phyloP scores from a whole-genome alignment of 2,329 filamentous ascomycete genomes.

The Aspergillus unguis region DNA sequence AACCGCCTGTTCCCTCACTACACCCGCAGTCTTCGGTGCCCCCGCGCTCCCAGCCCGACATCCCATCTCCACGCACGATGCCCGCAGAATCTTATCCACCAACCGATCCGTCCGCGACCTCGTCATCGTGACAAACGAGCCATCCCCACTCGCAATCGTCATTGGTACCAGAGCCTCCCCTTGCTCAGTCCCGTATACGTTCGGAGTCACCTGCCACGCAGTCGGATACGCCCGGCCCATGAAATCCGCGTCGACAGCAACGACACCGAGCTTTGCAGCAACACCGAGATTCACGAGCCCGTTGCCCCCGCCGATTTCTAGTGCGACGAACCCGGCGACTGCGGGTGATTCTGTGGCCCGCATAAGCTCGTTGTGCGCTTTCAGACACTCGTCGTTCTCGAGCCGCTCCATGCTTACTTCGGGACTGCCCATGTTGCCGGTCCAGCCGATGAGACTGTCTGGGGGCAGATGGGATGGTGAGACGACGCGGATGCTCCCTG shows the following conservation, averaged over 20 bases:
- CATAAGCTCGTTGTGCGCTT: slow-evolving; percentile 50
- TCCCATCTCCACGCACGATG: slow-evolving; percentile 56
- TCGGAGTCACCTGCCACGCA: slow-evolving; percentile 46
- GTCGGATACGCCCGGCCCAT: slow-evolving; percentile 49
- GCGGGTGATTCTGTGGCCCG: slow-evolving; percentile 14
- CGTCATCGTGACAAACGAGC: slow-evolving; percentile 48
- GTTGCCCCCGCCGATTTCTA: slow-evolving; percentile 67
- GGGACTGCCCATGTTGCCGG: slow-evolving; percentile 58
- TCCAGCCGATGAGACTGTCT: slow-evolving; percentile 50
- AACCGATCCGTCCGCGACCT: slow-evolving; percentile 41
- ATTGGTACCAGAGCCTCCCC: slow-evolving; percentile 42
- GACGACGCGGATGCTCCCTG: not conserved
- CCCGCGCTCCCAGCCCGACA: slow-evolving; percentile 34
- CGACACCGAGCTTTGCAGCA: slow-evolving; percentile 38
- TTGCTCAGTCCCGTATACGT: slow-evolving; percentile 32
- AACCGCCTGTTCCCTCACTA: slow-evolving; percentile 30
- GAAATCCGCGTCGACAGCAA: slow-evolving; percentile 45
- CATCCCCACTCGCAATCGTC: slow-evolving; percentile 51
- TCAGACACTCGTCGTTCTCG: slow-evolving; percentile 51
- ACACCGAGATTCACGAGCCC: slow-evolving; percentile 37
- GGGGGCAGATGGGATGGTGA: slow-evolving; percentile 42
- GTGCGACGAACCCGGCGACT: slow-evolving; percentile 41
- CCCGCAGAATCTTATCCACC: slow-evolving; percentile 50
- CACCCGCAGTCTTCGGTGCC: slow-evolving; percentile 10
- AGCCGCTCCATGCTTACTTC: slow-evolving; percentile 61